Evolutionary conservation across 2,329 filamentous ascomycete genomes (phyloP).

Genomic region (Ophiostoma perfectum): DNA sequence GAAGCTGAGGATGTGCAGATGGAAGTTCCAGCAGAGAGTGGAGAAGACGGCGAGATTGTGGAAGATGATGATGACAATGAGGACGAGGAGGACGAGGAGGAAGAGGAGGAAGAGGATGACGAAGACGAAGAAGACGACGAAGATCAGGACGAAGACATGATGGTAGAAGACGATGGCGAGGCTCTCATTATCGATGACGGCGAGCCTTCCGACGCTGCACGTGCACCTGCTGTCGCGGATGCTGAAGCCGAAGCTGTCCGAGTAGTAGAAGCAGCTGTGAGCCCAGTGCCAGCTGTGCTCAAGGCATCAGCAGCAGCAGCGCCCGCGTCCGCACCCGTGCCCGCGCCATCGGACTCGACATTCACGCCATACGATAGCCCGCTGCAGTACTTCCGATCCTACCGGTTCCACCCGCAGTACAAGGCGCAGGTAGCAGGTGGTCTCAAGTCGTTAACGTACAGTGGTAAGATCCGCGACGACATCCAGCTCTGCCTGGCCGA

Average conservation of each 20-base stretch:
- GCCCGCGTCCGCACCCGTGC: neutral
- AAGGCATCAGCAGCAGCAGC: neutral
- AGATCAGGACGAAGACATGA: conserved; percentile 6
- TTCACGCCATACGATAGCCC: conserved; percentile 71
- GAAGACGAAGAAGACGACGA: conserved; percentile 6
- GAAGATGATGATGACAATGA: neutral
- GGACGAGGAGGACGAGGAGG: neutral
- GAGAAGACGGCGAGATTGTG: conserved; percentile 8
- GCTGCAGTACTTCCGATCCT: conserved; percentile 75
- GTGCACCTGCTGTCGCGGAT: conserved; percentile 7
- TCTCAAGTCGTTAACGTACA: conserved; percentile 86
- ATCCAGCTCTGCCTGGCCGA: conserved; percentile 73
- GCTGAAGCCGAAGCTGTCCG: neutral
- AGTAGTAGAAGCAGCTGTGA: neutral
- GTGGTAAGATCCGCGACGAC: conserved; percentile 75
- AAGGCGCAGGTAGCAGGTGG: conserved; percentile 64
- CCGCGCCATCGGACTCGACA: neutral
- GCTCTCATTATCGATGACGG: conserved; percentile 4
- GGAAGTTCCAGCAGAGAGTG: neutral
- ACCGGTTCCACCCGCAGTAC: conserved; percentile 81
- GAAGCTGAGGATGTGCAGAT: neutral
- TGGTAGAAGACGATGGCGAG: conserved; percentile 29
- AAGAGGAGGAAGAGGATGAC: conserved; percentile 10
- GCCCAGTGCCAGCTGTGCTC: neutral
- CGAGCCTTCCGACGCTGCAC: neutral